Conservation (phyloP, 2,329 filamentous ascomycete species). For the Aspergillus clavatus region DNA sequence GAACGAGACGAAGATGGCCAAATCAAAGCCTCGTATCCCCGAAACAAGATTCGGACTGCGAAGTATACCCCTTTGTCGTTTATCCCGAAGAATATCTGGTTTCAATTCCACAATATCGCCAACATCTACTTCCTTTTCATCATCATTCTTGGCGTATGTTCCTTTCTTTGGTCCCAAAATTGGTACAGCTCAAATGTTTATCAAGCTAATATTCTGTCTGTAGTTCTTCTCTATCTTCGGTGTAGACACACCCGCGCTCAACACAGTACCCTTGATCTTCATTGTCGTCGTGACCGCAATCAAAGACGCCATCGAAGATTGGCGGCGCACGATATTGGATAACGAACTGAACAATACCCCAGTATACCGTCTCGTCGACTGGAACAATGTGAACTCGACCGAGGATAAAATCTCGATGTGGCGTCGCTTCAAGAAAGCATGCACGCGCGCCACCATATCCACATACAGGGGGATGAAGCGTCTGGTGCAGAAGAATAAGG, state of each 20-base stretch:
- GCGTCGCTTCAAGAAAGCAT: constrained; percentile 88
- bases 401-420: constrained; percentile 81
- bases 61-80: constrained; percentile 97
- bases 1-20: constrained; percentile 76
- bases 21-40: constrained; percentile 64
- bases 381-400: constrained; percentile 87
- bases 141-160: constrained; percentile 85
- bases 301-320: constrained; percentile 96
- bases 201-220: constrained; percentile 17
- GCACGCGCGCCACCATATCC: constrained; percentile 57
- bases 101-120: constrained; percentile 97
- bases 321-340: constrained; percentile 82
- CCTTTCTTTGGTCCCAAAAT: background rate
- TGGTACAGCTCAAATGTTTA: background rate
- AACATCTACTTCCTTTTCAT: constrained; percentile 98
- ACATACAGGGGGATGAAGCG: constrained; percentile 50
- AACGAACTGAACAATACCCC: constrained; percentile 94
- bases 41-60: constrained; percentile 96
- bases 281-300: constrained; percentile 84
- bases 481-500: constrained; percentile 47
- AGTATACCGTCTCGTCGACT: constrained; percentile 81
- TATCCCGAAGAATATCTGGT: constrained; percentile 92
- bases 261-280: constrained; percentile 85
- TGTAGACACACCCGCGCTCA: constrained; percentile 80
- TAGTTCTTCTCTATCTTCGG: constrained; percentile 97